phyloP scores from a whole-genome alignment of 2,329 filamentous ascomycete genomes.

The Aspergillus latus region DNA sequence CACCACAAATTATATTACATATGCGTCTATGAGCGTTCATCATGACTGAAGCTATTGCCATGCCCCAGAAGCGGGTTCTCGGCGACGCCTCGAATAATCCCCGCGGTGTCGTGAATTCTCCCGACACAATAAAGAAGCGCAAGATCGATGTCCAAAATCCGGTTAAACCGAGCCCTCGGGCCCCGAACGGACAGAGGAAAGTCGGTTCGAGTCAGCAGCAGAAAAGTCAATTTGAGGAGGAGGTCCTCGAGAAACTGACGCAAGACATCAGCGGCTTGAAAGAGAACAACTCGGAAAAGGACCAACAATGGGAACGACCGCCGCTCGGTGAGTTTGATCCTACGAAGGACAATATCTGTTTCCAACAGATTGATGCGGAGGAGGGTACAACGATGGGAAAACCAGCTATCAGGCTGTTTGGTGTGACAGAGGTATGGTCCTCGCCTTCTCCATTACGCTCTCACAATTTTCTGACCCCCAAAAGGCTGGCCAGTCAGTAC shows the following conservation, averaged over 20 bases:
- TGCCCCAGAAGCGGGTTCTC: conserved; percentile 70
- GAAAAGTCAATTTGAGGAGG: conserved; percentile 90
- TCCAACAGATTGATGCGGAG: conserved; percentile 94
- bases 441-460: conserved; percentile 20
- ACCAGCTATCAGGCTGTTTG: conserved; percentile 85
- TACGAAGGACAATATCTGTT: conserved; percentile 69
- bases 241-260: conserved; percentile 92
- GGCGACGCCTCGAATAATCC: conserved; percentile 66
- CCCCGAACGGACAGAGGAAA: conserved; percentile 61
- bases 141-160: conserved; percentile 64
- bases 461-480: conserved; percentile 13
- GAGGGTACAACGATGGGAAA: conserved; percentile 78
- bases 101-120: conserved; percentile 60
- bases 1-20: not conserved
- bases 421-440: conserved; percentile 70
- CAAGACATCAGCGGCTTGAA: conserved; percentile 88
- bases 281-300: conserved; percentile 83
- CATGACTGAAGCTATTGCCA: conserved; percentile 43
- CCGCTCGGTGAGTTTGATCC: conserved; percentile 62
- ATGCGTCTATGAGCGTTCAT: conserved; percentile 19
- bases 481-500: conserved; percentile 77
- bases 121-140: conserved; percentile 69
- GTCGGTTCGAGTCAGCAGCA: conserved; percentile 64
- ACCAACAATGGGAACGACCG: conserved; percentile 84
- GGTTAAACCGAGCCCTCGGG: conserved; percentile 58